Evolutionary conservation across 108 stramenopile genomes (phyloP), one percentile per base, ranked within the genome.

Genomic region (Ochromonas danica): DNA sequence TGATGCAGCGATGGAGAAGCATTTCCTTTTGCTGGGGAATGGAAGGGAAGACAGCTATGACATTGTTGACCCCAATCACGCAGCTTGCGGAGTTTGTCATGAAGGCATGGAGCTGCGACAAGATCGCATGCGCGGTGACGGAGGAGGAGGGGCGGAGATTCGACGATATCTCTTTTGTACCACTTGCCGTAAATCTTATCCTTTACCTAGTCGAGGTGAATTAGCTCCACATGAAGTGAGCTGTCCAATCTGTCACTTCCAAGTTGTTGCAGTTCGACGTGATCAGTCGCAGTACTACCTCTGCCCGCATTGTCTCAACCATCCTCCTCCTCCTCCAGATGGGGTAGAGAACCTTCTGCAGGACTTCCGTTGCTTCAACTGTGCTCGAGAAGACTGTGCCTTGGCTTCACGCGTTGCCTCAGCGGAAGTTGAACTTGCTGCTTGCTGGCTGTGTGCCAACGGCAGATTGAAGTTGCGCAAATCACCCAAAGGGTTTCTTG

Each of bases 41-140:
- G 72, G 43, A 6, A 22, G 22, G 3, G 10, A 6, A 33, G 38
- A 31, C 22, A 6, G 43, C 51, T 75, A 75, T 33, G 10, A 41
- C 17, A 25, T 75, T 6, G 3, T 75, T 42, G 14, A 75, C n/a
- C 3, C 14, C 6, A 41, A 27, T 27, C 25, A 35, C 3, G 6
- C 72, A 36, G 31, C 72, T 10, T 75, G 72, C 38, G 72, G 72
- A 6, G 40, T 75, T 22, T 75, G 72, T 60, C 36, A 75, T 60
- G 14, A 36, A 14, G 40, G 31, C 6, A 75, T 75, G 72, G 40
- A 75, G 6, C 40, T 75, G 27, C 43, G 40, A 60, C 6, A 39
- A 42, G 45, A 75, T 35, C 25, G 25, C n/a, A n/a, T n/a, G n/a
- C n/a, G n/a, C n/a, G n/a, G n/a, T n/a, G n/a, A n/a, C n/a, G n/a